Percentiles rank a stretch among this genome's conserved stretches.
Evolutionary conservation across 106 monocot genomes (phyloP).

Genomic region (Cymbidium sinense): DNA sequence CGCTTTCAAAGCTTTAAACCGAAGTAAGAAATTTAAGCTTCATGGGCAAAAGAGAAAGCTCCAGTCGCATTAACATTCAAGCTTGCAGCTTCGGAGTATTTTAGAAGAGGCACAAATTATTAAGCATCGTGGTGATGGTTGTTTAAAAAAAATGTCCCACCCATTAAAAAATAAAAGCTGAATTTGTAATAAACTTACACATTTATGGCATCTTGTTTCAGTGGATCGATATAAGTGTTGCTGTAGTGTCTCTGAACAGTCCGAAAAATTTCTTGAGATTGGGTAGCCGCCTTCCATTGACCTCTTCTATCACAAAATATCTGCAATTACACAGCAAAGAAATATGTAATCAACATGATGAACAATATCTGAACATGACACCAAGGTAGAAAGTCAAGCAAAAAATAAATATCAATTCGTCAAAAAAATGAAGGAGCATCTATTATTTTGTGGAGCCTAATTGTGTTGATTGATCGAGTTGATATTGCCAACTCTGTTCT

Average conservation of each 20-base stretch:
- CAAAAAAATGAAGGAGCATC: background rate
- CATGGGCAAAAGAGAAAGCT: too few relatives aligned
- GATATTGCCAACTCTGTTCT: too few relatives aligned
- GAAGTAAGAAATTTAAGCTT: too few relatives aligned
- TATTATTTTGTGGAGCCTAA: too few relatives aligned
- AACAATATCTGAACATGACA: background rate
- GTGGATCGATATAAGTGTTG: constrained; percentile 87
- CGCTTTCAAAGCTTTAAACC: background rate
- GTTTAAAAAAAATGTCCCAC: background rate
- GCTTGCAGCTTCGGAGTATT: too few relatives aligned
- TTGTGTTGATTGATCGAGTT: too few relatives aligned
- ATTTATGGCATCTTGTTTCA: constrained; percentile 96
- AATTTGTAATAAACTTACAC: constrained; percentile 45
- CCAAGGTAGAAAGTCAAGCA: background rate
- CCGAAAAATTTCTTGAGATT: constrained; percentile 81
- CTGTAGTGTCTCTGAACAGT: constrained; percentile 83
- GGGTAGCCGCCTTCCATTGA: constrained; percentile 86
- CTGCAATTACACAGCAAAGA: constrained; percentile 18
- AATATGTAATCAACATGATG: background rate
- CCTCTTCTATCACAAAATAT: constrained; percentile 95
- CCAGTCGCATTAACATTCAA: too few relatives aligned
- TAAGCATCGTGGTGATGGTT: too few relatives aligned
- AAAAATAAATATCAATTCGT: background rate
- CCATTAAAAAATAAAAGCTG: background rate
- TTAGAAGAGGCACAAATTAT: too few relatives aligned